These are phyloP conservation scores for Suillus fuscotomentosus DNA, from an alignment of 768 basidiomycete species.

Conservation along the genomic window DNA sequence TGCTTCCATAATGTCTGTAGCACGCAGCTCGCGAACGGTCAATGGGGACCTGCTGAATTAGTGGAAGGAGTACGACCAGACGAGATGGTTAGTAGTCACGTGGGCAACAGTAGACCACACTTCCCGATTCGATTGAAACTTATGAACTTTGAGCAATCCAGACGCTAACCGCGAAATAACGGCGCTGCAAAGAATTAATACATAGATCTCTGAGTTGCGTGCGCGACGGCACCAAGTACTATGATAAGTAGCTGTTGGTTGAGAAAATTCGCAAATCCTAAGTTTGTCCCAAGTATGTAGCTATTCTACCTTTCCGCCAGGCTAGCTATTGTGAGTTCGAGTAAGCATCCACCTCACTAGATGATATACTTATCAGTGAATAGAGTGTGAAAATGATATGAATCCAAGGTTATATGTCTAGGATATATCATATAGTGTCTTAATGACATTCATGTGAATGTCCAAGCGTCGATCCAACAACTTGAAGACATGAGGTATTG, in stretches of 20 bases:
- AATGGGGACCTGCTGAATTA: neutral
- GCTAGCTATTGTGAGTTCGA: neutral
- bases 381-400: neutral
- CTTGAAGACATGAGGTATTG: neutral
- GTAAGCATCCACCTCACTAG: neutral
- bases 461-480: neutral
- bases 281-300: neutral
- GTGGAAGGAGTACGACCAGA: neutral
- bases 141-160: neutral
- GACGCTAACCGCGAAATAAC: neutral
- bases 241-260: neutral
- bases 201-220: neutral
- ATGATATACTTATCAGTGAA: neutral
- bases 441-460: neutral
- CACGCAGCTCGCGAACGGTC: neutral
- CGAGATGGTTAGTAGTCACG: neutral
- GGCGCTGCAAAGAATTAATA: neutral
- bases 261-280: neutral
- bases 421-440: slow-evolving; percentile 1
- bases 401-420: neutral
- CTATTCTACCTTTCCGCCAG: neutral
- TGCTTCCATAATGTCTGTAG: slow-evolving; percentile 59
- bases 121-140: neutral
- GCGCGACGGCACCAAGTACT: neutral
- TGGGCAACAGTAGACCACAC: neutral